Conservation (phyloP, 106 monocot genomes). For the Agapanthus africanus region DNA sequence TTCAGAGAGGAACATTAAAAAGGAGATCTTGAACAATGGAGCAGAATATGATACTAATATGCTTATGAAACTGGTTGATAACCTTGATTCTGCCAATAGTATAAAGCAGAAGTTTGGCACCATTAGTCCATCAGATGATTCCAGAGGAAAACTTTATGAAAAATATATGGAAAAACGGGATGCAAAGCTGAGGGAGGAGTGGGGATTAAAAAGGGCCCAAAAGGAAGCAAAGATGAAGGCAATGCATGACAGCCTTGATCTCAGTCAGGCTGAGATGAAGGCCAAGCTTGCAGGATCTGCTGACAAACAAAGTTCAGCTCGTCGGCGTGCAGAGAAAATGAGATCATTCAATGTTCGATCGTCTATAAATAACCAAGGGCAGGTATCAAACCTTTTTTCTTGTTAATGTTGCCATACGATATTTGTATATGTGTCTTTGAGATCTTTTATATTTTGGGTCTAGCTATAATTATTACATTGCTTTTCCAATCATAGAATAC, state of each 20-base stretch:
- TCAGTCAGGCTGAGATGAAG: slow-evolving; percentile 61
- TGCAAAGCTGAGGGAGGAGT: slow-evolving; percentile 65
- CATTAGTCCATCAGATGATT: slow-evolving; percentile 32
- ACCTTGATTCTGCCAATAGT: slow-evolving; percentile 14
- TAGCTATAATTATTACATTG: neutral
- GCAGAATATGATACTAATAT: slow-evolving; percentile 34
- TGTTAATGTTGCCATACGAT: neutral
- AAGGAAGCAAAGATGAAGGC: slow-evolving; percentile 79
- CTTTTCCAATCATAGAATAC: neutral
- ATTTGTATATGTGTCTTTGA: neutral
- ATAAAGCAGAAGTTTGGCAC: slow-evolving; percentile 20
- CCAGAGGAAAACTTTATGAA: slow-evolving; percentile 65
- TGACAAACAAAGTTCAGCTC: slow-evolving; percentile 21
- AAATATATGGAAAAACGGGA: slow-evolving; percentile 79
- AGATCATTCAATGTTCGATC: slow-evolving; percentile 31
- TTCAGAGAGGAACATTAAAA: slow-evolving; percentile 11
- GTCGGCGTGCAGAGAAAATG: slow-evolving; percentile 28
- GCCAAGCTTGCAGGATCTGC: slow-evolving; percentile 34
- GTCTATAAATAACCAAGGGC: slow-evolving; percentile 23
- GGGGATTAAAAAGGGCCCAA: slow-evolving; percentile 42
- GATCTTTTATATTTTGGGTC: neutral
- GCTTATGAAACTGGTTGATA: slow-evolving; percentile 39
- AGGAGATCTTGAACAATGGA: slow-evolving; percentile 16
- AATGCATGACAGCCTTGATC: slow-evolving; percentile 75
- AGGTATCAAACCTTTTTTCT: slow-evolving; percentile 27